Evolutionary conservation across 108 stramenopile genomes (phyloP), one percentile per base, ranked within the genome.

Genomic region (Cyclotella kingstonii): DNA sequence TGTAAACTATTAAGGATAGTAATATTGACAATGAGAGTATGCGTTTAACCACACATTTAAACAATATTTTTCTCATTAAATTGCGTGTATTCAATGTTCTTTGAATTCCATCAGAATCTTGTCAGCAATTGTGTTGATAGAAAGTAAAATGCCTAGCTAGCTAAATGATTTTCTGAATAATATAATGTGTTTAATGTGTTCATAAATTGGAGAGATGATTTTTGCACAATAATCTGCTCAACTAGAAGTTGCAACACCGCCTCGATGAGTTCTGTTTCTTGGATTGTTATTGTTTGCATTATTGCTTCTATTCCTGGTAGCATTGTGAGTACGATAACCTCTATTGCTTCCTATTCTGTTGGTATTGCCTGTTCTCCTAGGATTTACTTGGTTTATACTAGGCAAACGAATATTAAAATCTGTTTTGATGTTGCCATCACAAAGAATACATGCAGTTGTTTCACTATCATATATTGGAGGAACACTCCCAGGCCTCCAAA

Each of bases 401-500:
- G 91, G 91, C 10, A 93, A 56, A 6, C 57, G 40, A 22, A 94
- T 79, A 27, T 85, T 39, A 54, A 90, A 54, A 25, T 90, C 88
- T 53, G 68, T 66, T 54, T 77, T 81, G 43, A 94, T 84, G 5
- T 57, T 45, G 18, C 73, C 48, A 67, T 94, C 86, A 59, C 93
- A 94, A 8, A 94, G 64, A 33, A 91, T 48, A 60, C 93, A 94
- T 25, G 70, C 70, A 9, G 67, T 77, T 33, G 58, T 59, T 59
- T 78, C 79, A 3, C 70, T 60, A 27, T 82, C 86, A 36, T 85
- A 74, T 50, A 87, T 86, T 3, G 89, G 86, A 26, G 88, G 93
- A n/a, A 91, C 89, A 54, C 81, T 84, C 6, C 90, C 93, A 25
- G 79, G 67, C 31, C 78, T 89, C 86, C 88, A 91, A 18, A 60